Evolutionary conservation across 257 asterid species (phyloP).

Genomic region (Eucommia ulmoides): DNA sequence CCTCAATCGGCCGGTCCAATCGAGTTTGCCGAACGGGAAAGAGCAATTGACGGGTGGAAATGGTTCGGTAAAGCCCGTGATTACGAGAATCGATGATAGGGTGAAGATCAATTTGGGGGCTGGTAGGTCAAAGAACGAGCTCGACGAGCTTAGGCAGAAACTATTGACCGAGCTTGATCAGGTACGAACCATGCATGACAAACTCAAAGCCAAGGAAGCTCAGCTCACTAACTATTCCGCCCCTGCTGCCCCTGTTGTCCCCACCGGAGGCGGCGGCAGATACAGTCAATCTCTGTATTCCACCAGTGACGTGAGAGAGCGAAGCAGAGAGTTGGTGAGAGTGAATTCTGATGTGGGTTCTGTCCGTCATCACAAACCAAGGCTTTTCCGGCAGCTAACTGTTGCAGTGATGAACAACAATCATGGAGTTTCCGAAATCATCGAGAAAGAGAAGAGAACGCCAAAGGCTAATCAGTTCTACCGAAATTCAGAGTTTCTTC

Average conservation of each 20-base stretch:
- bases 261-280: no score
- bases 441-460: conserved; percentile 86
- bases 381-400: conserved; percentile 61
- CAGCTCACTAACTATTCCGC: no score
- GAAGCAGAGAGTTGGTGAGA: conserved; percentile 37
- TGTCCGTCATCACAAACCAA: conserved; percentile 30
- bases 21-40: not conserved
- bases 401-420: conserved; percentile 42
- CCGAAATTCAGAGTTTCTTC: conserved; percentile 74
- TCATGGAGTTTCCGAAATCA: conserved; percentile 26
- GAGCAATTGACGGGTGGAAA: conserved; percentile 12
- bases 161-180: conserved; percentile 50
- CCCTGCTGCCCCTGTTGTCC: no score
- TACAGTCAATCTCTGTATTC: conserved; percentile 25
- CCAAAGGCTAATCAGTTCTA: conserved; percentile 89
- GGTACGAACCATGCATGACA: conserved; percentile 35
- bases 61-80: conserved; percentile 26
- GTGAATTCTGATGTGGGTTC: conserved; percentile 46
- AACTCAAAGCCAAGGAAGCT: conserved; percentile 48
- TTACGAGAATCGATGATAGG: conserved; percentile 47
- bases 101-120: conserved; percentile 41
- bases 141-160: conserved; percentile 38
- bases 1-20: not conserved
- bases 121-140: conserved; percentile 33
- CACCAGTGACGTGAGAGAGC: conserved; percentile 16